A percentile compares a stretch with the other conserved stretches of the same genome.
phyloP scores from a whole-genome alignment of 2,329 filamentous ascomycete genomes.

The Stemphylium lycopersici region DNA sequence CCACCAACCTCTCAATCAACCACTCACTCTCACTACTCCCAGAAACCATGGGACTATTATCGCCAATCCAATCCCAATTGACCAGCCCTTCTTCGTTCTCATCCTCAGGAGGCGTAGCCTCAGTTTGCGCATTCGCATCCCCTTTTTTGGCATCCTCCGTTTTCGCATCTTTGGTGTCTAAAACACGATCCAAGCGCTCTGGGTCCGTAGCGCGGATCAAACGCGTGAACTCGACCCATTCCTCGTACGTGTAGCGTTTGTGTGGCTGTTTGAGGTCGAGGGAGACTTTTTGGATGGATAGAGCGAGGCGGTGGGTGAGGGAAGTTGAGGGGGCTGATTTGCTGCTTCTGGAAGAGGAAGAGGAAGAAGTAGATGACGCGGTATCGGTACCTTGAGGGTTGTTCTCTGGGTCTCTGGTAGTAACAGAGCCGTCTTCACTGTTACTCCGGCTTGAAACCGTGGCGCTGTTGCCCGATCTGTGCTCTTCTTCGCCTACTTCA shows the following conservation, averaged over 20 bases:
- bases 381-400: conserved; percentile 13
- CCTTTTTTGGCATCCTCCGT: no score
- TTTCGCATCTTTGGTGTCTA: conserved; percentile 8
- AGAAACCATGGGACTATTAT: conserved; percentile 70
- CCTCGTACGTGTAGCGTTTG: conserved; percentile 76
- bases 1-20: conserved; percentile 68
- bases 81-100: conserved; percentile 65
- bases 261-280: conserved; percentile 65
- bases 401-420: conserved; percentile 5
- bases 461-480: conserved; percentile 33
- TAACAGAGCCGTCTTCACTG: conserved; percentile 4
- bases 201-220: conserved; percentile 66
- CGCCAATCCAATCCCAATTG: conserved; percentile 76
- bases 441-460: conserved; percentile 22
- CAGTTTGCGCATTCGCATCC: no score
- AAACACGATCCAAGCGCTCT: conserved; percentile 16
- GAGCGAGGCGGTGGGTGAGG: conserved; percentile 66
- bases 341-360: neutral
- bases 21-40: conserved; percentile 69
- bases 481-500: conserved; percentile 42
- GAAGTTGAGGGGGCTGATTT: neutral
- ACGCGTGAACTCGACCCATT: conserved; percentile 84
- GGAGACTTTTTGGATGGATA: conserved; percentile 71
- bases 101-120: conserved; percentile 56
- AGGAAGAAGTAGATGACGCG: neutral